These are phyloP conservation scores for Tulasnella sp. DNA, from an alignment of 768 basidiomycete species.

Conservation along the genomic window DNA sequence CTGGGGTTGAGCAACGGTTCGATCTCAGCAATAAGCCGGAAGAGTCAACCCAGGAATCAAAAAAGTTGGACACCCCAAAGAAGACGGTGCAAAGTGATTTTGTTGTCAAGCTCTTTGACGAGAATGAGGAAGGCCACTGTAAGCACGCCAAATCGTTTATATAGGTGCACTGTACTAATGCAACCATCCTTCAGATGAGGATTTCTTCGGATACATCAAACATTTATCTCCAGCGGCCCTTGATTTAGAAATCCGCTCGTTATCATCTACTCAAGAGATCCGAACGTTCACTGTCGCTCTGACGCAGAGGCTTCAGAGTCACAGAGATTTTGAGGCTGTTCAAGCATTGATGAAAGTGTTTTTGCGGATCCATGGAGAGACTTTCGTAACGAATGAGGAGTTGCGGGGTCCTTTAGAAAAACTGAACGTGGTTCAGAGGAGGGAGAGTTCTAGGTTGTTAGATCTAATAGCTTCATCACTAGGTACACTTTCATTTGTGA, in stretches of 20 bases:
- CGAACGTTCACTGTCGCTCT: slow-evolving; percentile 61
- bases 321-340: slow-evolving; percentile 88
- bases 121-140: slow-evolving; percentile 55
- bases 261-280: slow-evolving; percentile 36
- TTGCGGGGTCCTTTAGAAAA: slow-evolving; percentile 42
- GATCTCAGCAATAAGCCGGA: slow-evolving; percentile 33
- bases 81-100: slow-evolving; percentile 49
- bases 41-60: slow-evolving; percentile 27
- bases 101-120: slow-evolving; percentile 44
- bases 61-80: slow-evolving; percentile 27
- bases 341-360: slow-evolving; percentile 80
- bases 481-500: slow-evolving; percentile 63
- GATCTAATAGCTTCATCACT: slow-evolving; percentile 61
- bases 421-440: slow-evolving; percentile 51
- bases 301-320: slow-evolving; percentile 55
- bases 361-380: slow-evolving; percentile 71
- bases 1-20: slow-evolving; percentile 77
- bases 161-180: background rate
- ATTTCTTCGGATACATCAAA: slow-evolving; percentile 75
- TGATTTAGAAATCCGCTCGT: slow-evolving; percentile 78
- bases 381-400: slow-evolving; percentile 48
- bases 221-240: slow-evolving; percentile 78
- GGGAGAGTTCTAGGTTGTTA: slow-evolving; percentile 65
- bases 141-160: slow-evolving; percentile 25
- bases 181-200: slow-evolving; percentile 42